phyloP scores from a whole-genome alignment of 768 basidiomycete species.

The Mrakia blollopis region DNA sequence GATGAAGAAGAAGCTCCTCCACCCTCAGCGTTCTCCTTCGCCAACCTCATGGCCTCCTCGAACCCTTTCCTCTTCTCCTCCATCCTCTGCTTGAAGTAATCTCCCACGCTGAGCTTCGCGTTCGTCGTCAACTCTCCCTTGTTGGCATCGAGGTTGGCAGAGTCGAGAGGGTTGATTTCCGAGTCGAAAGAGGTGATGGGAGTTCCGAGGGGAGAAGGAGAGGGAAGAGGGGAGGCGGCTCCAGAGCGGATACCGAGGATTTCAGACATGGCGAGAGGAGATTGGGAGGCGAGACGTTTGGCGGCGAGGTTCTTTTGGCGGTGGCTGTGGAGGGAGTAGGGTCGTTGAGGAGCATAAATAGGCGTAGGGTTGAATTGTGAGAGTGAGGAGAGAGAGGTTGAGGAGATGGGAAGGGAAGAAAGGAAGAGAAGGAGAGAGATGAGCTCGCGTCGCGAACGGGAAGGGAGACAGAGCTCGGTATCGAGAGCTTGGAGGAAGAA shows the following conservation, averaged over 20 bases:
- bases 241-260: conserved; percentile 30
- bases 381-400: too few species aligned
- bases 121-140: conserved; percentile 22
- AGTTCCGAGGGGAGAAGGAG: background rate
- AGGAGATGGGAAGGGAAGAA: background rate
- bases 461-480: too few species aligned
- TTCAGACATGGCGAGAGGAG: conserved; percentile 24
- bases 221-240: background rate
- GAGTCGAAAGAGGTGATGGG: background rate
- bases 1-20: too few species aligned
- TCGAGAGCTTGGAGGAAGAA: background rate
- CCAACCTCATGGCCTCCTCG: conserved; percentile 18
- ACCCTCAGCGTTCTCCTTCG: background rate
- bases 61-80: conserved; percentile 31
- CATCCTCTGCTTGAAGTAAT: conserved; percentile 33
- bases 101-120: conserved; percentile 23
- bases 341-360: too few species aligned
- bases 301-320: conserved; percentile 25
- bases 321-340: conserved; percentile 8
- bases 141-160: background rate
- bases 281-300: conserved; percentile 23
- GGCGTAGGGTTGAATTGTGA: too few species aligned
- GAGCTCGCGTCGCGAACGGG: background rate
- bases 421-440: background rate
- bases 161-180: background rate